Base-by-base conservation (phyloP, 2,329 filamentous ascomycete genomes). In the Paecilomyces formosus region DNA sequence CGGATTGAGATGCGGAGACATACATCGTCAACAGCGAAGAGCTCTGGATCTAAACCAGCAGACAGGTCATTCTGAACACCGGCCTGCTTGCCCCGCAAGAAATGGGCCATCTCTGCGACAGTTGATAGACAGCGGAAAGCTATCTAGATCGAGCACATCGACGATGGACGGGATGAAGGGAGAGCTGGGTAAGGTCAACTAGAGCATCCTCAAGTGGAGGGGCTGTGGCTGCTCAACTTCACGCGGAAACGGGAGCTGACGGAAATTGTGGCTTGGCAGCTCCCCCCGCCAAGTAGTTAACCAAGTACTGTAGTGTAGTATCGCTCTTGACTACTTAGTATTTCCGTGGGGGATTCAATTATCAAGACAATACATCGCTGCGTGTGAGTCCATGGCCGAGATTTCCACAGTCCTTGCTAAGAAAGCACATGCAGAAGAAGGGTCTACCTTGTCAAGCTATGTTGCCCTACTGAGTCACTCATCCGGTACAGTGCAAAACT, bases 1-100 rank as follows among this genome's bases (percentile, higher is more conserved):
- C 45, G 58, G 58, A 59, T 58, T 54, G 60, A 35, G 4, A n/a
- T 9, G 53, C 22, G 21, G 26, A 58, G 49, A 53, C 30, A 12
- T 78, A 85, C 89, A 75, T 96, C 90, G 71, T 97, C 92, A 24
- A 93, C 85, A 60, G 84, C 80, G 72, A 97, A 96, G 13, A 90
- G 78, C 61, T 90, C 89, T 39, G 90, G 84, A 18, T 85, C 81
- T 62, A 97, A 85, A 64, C 88, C 89, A 18, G 87, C 86, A 56
- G 92, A 96, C 64, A 99, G 83, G 77, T 97, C 94, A 76, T 88
- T 90, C 72, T 92, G 88, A 67, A 99, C 88, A 69, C 94, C 94
- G 58, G 91, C 85, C 81, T 97, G 94, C 81, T 96, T 97, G 67
- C 90, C 89, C 72, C 94, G 84, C 62, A 99, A 79, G 72, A 97